Evolutionary conservation across 2,329 filamentous ascomycete species (phyloP).

Genomic region (Monosporascus sp.): DNA sequence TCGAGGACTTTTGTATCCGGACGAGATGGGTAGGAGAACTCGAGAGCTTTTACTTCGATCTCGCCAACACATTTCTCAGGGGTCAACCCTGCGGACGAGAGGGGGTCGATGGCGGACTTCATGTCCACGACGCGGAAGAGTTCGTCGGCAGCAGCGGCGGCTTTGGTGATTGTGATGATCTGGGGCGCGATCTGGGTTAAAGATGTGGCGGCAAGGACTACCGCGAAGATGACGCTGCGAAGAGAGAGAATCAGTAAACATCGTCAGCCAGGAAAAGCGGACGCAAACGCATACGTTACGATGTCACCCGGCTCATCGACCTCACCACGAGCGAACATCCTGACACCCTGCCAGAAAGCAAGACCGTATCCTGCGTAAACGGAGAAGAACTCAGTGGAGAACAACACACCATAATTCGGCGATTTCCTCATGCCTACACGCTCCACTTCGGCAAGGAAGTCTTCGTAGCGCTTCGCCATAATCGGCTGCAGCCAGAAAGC

Average conservation of each 20-base stretch:
- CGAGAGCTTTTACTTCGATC: slow-evolving; percentile 36
- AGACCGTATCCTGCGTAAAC: slow-evolving; percentile 38
- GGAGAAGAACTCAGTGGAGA: slow-evolving; percentile 34
- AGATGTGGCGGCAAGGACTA: slow-evolving; percentile 32
- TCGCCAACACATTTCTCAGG: slow-evolving; percentile 25
- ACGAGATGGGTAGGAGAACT: slow-evolving; percentile 40
- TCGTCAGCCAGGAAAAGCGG: neutral
- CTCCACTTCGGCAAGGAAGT: slow-evolving; percentile 31
- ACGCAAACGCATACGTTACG: slow-evolving; percentile 27
- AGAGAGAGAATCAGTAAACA: neutral
- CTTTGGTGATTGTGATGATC: slow-evolving; percentile 32
- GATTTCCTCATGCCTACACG: slow-evolving; percentile 33
- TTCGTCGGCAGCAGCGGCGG: slow-evolving; percentile 30
- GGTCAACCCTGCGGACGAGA: slow-evolving; percentile 25
- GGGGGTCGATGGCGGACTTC: slow-evolving; percentile 29
- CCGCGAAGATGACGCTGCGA: slow-evolving; percentile 31
- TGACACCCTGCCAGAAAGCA: slow-evolving; percentile 41
- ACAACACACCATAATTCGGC: slow-evolving; percentile 32
- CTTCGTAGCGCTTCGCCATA: slow-evolving; percentile 34
- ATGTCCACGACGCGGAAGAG: slow-evolving; percentile 34
- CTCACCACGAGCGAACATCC: slow-evolving; percentile 31
- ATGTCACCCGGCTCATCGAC: slow-evolving; percentile 33
- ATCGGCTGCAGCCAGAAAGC: slow-evolving; percentile 36
- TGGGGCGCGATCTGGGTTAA: slow-evolving; percentile 33
- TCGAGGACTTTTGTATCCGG: slow-evolving; percentile 37